Evolutionary conservation across 106 monocot species (phyloP).

Genomic region (Gastrodia elata): DNA sequence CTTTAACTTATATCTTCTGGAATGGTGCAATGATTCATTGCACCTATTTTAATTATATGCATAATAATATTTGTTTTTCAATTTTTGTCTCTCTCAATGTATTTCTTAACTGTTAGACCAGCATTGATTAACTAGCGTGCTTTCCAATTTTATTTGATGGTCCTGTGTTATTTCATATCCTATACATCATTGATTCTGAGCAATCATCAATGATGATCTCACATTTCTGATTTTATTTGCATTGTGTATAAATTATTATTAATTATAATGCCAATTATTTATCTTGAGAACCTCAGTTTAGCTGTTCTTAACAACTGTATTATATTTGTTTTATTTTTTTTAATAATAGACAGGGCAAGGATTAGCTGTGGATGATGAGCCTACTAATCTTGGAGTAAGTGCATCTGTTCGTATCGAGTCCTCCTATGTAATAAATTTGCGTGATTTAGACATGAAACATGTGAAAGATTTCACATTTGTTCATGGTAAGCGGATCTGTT

Average conservation of each 20-base stretch:
- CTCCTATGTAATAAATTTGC: conserved; percentile 80
- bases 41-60: neutral
- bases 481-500: conserved; percentile 51
- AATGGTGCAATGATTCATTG: neutral
- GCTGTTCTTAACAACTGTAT: neutral
- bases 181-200: neutral
- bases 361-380: conserved; percentile 82
- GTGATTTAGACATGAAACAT: conserved; percentile 81
- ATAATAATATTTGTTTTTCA: neutral
- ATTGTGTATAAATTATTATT: neutral
- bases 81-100: neutral
- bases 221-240: neutral
- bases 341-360: conserved; percentile 61
- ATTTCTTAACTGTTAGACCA: neutral
- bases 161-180: neutral
- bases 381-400: conserved; percentile 25
- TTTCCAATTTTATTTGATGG: neutral
- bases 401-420: conserved; percentile 68
- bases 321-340: no score
- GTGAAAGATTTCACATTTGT: conserved; percentile 94
- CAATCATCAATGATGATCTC: neutral
- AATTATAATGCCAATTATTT: neutral
- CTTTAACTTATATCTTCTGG: neutral
- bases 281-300: neutral
- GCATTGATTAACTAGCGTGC: neutral